These are phyloP conservation scores for Cutaneotrichosporon mucoides DNA, from an alignment of 1,284 basidiomycete genomes.

Conservation along the genomic window DNA sequence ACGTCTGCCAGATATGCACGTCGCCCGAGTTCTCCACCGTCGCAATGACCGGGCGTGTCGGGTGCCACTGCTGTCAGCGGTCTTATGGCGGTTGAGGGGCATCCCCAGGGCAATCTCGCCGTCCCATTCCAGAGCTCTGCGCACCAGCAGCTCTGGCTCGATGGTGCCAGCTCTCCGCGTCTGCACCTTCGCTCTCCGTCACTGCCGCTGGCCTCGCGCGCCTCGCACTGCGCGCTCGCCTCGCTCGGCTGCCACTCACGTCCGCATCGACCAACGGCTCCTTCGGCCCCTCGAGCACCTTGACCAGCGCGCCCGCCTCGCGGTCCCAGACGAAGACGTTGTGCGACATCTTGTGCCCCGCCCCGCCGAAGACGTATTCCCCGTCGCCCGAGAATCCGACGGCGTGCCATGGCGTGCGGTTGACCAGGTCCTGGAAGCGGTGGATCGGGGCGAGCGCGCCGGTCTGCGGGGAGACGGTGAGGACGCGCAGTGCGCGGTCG, in stretches of 20 bases:
- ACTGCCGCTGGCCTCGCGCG: too few species aligned
- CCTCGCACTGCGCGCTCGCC: too few species aligned
- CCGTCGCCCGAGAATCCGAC: slow-evolving; percentile 64
- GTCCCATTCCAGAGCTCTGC: too few species aligned
- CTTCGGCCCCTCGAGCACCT: slow-evolving; percentile 87
- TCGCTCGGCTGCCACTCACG: slow-evolving; percentile 51
- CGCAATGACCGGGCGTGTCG: slow-evolving; percentile 75
- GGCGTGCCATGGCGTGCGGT: slow-evolving; percentile 59
- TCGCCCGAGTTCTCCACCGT: slow-evolving; percentile 56
- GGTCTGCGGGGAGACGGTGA: slow-evolving; percentile 36
- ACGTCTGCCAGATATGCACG: slow-evolving; percentile 58
- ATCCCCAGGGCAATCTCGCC: too few species aligned
- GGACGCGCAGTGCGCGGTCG: slow-evolving; percentile 75
- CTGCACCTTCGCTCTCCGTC: too few species aligned
- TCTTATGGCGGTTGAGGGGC: too few species aligned
- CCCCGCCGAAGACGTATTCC: slow-evolving; percentile 94
- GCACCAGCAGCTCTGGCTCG: too few species aligned
- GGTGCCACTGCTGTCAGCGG: slow-evolving; percentile 74
- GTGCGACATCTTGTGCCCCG: slow-evolving; percentile 85
- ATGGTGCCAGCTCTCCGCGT: too few species aligned
- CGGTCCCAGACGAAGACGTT: slow-evolving; percentile 99
- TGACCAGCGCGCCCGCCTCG: slow-evolving; percentile 79
- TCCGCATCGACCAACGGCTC: slow-evolving; percentile 83
- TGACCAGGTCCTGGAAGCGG: slow-evolving; percentile 88
- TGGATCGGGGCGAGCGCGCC: slow-evolving; percentile 59